Conservation (phyloP, 2,329 filamentous ascomycete genomes). For the Bipolaris zeicola region DNA sequence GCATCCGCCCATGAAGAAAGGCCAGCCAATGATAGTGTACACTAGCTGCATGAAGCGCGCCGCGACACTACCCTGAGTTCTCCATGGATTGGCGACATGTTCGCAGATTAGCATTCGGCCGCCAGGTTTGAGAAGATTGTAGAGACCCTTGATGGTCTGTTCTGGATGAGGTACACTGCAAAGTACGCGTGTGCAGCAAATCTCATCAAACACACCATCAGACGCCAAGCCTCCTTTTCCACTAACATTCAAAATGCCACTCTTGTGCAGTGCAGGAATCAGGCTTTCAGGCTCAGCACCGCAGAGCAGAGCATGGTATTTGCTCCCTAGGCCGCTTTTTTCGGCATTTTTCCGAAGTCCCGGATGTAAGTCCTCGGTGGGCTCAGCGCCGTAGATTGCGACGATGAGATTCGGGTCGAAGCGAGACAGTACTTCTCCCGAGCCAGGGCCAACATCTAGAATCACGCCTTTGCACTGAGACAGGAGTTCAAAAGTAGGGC, state of each 20-base stretch:
- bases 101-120: constrained; percentile 62
- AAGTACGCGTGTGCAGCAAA: constrained; percentile 60
- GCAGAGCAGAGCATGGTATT: constrained; percentile 57
- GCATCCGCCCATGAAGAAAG: constrained; percentile 60
- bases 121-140: constrained; percentile 59
- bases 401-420: constrained; percentile 53
- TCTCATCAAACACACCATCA: constrained; percentile 59
- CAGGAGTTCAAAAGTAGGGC: constrained; percentile 36
- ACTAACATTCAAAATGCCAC: constrained; percentile 46
- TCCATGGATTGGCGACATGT: constrained; percentile 61
- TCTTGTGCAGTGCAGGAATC: constrained; percentile 52
- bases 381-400: constrained; percentile 61
- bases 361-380: constrained; percentile 55
- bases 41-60: constrained; percentile 55
- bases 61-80: constrained; percentile 51
- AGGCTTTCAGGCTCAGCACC: constrained; percentile 56
- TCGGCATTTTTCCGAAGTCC: constrained; percentile 51
- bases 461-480: constrained; percentile 37
- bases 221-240: constrained; percentile 29
- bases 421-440: constrained; percentile 56
- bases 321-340: constrained; percentile 50
- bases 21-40: constrained; percentile 56
- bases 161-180: constrained; percentile 59
- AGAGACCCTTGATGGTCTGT: constrained; percentile 54
- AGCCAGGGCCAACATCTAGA: constrained; percentile 56